Base-by-base conservation (phyloP, 768 basidiomycete genomes). In the Cubamyces sp. region DNA sequence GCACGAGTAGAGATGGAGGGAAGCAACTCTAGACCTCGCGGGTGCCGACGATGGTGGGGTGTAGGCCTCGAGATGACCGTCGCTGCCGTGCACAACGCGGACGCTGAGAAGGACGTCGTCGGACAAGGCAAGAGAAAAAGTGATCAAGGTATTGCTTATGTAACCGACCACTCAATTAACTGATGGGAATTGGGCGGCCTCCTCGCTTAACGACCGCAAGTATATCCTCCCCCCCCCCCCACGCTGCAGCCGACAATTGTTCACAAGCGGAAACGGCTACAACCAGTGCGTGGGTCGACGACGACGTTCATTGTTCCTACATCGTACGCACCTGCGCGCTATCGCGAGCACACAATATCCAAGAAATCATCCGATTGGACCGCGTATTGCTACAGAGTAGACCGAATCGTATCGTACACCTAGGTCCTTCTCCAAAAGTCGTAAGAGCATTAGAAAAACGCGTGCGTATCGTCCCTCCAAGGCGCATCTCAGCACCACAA, bases 111-210 rank as follows among this genome's bases (percentile, higher is more conserved):
- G 57, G 57, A 51, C 53, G 41, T 23, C 57, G 57, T 58, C 57
- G 49, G 49, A 48, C 57, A 59, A 50, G 49, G 57, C 57, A 43
- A 45, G 48, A 59, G 57, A 59, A 59, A 59, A 59, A 59, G 57
- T 51, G 57, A 59, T 59, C 57, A 59, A 59, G 56, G 57, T 59
- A 21, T 58, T 59, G 57, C 57, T 59, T 59, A 59, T 59, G 57
- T 59, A 59, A 59, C 57, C 49, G 57, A 43, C 57, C 47, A 19
- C 49, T 59, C 57, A 59, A 59, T 59, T 59, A 59, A 59, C 26
- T 59, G 57, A 52, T 59, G 57, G 57, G 49, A 43, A 51, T 51
- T 51, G 18, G 25, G 46, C 56, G 56, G 48, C 15, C 26, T 26
- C 57, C 39, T 53, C 51, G 51, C 49, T 49, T 51, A 47, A 40